Evolutionary conservation across 352 stramenopile species (phyloP).

Genomic region (Phytopythium litorale): DNA sequence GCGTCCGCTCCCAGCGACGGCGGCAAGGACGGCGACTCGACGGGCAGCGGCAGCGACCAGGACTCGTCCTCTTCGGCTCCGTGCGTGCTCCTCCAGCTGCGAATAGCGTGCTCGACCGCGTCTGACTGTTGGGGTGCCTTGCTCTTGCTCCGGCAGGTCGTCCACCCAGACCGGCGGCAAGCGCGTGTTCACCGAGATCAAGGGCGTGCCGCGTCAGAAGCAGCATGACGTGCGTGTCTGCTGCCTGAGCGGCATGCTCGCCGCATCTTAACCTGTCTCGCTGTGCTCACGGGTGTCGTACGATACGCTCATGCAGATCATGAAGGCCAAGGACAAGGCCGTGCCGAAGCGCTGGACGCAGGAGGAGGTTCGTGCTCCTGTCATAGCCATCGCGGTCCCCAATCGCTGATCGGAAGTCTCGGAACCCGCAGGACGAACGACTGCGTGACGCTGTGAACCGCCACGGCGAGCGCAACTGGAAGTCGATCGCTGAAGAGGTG

Average conservation of each 20-base stretch:
- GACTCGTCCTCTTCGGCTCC: conserved; percentile 8
- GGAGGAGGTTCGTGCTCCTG: conserved; percentile 29
- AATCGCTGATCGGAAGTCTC: background rate
- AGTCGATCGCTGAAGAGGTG: conserved; percentile 84
- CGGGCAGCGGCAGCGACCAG: conserved; percentile 9
- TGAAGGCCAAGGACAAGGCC: conserved; percentile 84
- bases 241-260: conserved; percentile 6
- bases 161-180: conserved; percentile 43
- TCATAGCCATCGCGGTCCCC: no score
- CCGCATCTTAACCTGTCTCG: background rate
- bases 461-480: conserved; percentile 86
- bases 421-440: conserved; percentile 51
- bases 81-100: background rate
- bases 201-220: conserved; percentile 76
- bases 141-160: background rate
- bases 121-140: background rate
- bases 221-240: conserved; percentile 56
- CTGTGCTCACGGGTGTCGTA: background rate
- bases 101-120: background rate
- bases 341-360: conserved; percentile 77
- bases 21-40: background rate
- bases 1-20: background rate
- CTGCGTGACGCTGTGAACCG: conserved; percentile 69
- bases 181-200: conserved; percentile 82
- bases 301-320: conserved; percentile 31